These are phyloP conservation scores for Daldinia concentrica DNA, from an alignment of 495 filamentous ascomycete species.

Conservation along the genomic window DNA sequence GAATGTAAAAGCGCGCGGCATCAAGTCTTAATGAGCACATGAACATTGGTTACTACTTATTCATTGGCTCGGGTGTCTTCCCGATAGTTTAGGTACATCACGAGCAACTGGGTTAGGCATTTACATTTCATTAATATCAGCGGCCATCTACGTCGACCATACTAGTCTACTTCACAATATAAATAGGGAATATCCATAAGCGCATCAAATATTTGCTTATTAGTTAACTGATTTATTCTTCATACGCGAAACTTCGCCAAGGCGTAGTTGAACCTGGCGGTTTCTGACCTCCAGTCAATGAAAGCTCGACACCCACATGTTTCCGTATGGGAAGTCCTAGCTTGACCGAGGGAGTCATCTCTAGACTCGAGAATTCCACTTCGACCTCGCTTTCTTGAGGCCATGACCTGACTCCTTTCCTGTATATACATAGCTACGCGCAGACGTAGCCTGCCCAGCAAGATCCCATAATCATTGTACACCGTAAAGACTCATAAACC, in stretches of 20 bases:
- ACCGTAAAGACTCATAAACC: conserved; percentile 25
- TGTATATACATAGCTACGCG: conserved; percentile 21
- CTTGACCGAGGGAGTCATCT: conserved; percentile 11
- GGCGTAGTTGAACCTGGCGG: conserved; percentile 3
- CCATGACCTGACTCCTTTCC: conserved; percentile 3
- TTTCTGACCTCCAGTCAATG: conserved; percentile 4
- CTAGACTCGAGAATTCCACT: conserved; percentile 4
- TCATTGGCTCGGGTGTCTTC: conserved; percentile 21
- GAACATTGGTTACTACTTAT: conserved; percentile 2
- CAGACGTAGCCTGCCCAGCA: conserved; percentile 4
- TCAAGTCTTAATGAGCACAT: conserved; percentile 1
- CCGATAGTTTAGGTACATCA: neutral
- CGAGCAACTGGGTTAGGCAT: conserved; percentile 18
- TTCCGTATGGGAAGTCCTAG: conserved; percentile 9
- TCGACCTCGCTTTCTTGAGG: neutral
- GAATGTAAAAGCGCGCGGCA: conserved; percentile 31
- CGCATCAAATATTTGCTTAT: neutral
- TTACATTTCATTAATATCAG: conserved; percentile 1
- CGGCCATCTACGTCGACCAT: neutral
- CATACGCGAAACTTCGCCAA: neutral
- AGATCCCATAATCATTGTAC: conserved; percentile 16
- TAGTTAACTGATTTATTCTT: conserved; percentile 12
- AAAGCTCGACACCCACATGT: conserved; percentile 14
- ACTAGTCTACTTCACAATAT: conserved; percentile 2
- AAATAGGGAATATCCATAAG: neutral